Percentiles rank a stretch among this genome's conserved stretches.
These are phyloP conservation scores for Yamagishiella unicocca DNA, from an alignment of 139 green algal genomes.

Conservation along the genomic window DNA sequence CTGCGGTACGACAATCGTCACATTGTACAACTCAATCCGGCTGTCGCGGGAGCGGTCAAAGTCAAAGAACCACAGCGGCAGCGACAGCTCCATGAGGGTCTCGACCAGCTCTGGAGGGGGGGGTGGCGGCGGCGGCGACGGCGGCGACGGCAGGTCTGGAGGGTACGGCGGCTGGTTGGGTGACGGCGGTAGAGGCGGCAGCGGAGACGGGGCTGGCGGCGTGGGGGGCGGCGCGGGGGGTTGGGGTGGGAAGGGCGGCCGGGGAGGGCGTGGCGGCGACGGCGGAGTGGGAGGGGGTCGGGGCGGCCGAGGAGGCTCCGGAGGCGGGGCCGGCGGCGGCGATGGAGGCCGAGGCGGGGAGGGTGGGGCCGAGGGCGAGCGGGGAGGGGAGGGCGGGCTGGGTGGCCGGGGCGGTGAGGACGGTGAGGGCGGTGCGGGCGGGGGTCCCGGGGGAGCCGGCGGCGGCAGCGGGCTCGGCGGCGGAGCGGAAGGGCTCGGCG, in stretches of 20 bases:
- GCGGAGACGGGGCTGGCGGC: not conserved
- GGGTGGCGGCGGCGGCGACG: not conserved
- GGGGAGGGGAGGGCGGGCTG: too few relatives aligned
- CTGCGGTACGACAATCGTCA: not conserved
- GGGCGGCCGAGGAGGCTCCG: not conserved
- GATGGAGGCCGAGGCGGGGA: too few relatives aligned
- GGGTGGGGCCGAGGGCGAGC: too few relatives aligned
- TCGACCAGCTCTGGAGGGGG: not conserved
- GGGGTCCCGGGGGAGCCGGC: too few relatives aligned
- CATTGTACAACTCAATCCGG: not conserved
- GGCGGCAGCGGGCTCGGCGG: too few relatives aligned
- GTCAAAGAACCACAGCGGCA: constrained; percentile 16
- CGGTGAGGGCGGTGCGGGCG: too few relatives aligned
- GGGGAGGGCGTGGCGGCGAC: not conserved
- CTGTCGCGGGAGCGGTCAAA: not conserved
- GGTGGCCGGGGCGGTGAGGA: too few relatives aligned
- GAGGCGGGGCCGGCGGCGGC: not conserved
- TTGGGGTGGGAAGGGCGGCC: not conserved
- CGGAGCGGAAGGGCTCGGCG: too few relatives aligned
- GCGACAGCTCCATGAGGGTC: not conserved
- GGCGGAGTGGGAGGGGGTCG: not conserved
- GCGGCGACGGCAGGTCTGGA: not conserved
- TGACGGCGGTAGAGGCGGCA: not conserved
- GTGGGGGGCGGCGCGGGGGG: not conserved
- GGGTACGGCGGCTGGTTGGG: not conserved